These are phyloP conservation scores for Bretschneidera sinensis DNA, from an alignment of 345 rosid species.

Conservation along the genomic window DNA sequence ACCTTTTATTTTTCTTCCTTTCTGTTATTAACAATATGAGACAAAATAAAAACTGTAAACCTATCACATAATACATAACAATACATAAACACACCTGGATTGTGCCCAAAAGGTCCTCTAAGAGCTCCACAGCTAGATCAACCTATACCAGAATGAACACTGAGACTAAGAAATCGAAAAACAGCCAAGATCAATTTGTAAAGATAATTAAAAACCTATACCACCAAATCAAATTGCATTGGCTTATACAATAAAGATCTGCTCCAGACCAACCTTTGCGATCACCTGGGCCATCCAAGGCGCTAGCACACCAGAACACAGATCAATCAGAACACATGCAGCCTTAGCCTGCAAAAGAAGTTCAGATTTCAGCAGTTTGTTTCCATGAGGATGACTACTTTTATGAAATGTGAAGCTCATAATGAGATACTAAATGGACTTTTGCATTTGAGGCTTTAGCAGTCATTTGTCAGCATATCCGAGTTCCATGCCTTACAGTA, in stretches of 20 bases:
- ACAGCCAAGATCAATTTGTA: neutral
- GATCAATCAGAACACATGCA: constrained; percentile 72
- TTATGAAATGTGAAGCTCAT: too few relatives aligned
- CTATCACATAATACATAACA: neutral
- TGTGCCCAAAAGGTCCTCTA: constrained; percentile 70
- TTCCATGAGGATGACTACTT: constrained; percentile 8
- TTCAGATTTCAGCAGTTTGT: constrained; percentile 8
- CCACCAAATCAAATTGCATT: neutral
- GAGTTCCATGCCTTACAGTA: too few relatives aligned
- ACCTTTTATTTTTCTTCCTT: constrained; percentile 3
- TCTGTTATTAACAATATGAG: constrained; percentile 2
- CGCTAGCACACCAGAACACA: constrained; percentile 68
- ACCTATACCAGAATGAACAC: constrained; percentile 37
- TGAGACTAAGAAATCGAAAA: constrained; percentile 13
- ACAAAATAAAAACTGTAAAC: neutral
- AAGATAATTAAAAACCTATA: constrained; percentile 3
- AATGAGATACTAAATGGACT: too few relatives aligned
- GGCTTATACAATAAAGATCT: neutral
- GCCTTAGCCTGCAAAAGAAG: constrained; percentile 65
- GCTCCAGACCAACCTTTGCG: constrained; percentile 55
- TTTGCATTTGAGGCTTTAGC: too few relatives aligned
- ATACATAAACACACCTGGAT: constrained; percentile 47
- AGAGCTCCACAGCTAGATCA: constrained; percentile 68
- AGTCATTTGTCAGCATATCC: too few relatives aligned
- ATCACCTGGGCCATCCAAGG: constrained; percentile 72